Percentiles rank a stretch among this genome's conserved stretches.
These are phyloP conservation scores for Kondoa subrosea DNA, from an alignment of 768 basidiomycete genomes.

Conservation along the genomic window DNA sequence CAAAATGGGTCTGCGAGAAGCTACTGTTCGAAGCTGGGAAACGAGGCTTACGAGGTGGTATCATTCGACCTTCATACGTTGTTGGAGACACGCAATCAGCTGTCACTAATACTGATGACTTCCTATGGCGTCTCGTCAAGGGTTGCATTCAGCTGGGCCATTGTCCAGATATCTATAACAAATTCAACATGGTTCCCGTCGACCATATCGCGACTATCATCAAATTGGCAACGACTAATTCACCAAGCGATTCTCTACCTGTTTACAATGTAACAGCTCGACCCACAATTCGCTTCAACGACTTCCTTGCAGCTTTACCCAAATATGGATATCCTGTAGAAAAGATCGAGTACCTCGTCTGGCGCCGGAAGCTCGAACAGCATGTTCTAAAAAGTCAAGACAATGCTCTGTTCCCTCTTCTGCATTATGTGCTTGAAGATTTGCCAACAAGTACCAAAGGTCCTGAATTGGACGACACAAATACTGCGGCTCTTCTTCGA, in stretches of 20 bases:
- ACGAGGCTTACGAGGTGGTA: slow-evolving; percentile 65
- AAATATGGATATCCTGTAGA: slow-evolving; percentile 64
- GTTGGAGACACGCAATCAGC: slow-evolving; percentile 79
- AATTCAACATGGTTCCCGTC: slow-evolving; percentile 94
- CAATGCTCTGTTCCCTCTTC: slow-evolving; percentile 87
- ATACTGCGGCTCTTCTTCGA: slow-evolving; percentile 51
- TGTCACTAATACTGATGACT: slow-evolving; percentile 97
- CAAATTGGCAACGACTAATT: slow-evolving; percentile 51
- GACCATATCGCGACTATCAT: slow-evolving; percentile 81
- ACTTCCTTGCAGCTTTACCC: slow-evolving; percentile 53
- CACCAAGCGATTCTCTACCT: slow-evolving; percentile 35
- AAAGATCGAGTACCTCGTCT: slow-evolving; percentile 72
- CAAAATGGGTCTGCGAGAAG: slow-evolving; percentile 97
- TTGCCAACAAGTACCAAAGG: slow-evolving; percentile 90
- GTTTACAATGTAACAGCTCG: slow-evolving; percentile 73
- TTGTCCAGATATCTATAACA: slow-evolving; percentile 93
- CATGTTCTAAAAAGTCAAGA: slow-evolving; percentile 89
- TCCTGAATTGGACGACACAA: slow-evolving; percentile 70
- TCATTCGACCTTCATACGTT: slow-evolving; percentile 86
- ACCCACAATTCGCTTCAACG: slow-evolving; percentile 78
- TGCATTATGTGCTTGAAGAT: slow-evolving; percentile 95
- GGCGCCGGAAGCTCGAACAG: slow-evolving; percentile 81
- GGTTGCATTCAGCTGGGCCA: slow-evolving; percentile 96
- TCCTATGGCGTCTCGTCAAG: slow-evolving; percentile 94
- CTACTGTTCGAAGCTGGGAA: slow-evolving; percentile 76